Percentiles rank a stretch among this genome's conserved stretches.
Evolutionary conservation across 164 flowering plant species (phyloP).

Genomic region (Umbellularia californica): DNA sequence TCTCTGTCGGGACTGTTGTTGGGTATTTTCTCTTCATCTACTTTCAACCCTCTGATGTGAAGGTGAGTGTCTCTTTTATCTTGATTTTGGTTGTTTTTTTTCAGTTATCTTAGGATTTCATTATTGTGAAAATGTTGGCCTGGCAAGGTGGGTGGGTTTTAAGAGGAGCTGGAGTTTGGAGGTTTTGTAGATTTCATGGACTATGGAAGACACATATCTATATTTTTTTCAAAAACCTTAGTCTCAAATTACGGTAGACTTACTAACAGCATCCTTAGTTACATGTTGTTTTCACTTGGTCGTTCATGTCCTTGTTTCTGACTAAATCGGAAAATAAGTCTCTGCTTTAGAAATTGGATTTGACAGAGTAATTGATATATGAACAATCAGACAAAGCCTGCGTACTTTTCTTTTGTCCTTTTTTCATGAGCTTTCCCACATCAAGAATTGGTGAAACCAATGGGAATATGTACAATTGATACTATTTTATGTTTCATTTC

Average conservation of each 20-base stretch:
- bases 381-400: neutral
- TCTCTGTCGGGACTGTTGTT: slow-evolving; percentile 40
- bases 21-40: slow-evolving; percentile 58
- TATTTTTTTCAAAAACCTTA: no score
- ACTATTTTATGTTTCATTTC: neutral
- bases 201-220: no score
- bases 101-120: neutral
- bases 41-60: slow-evolving; percentile 51
- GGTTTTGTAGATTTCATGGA: no score
- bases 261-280: neutral
- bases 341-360: neutral
- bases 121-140: neutral
- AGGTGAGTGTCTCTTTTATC: slow-evolving; percentile 31
- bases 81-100: neutral
- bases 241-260: no score
- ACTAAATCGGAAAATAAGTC: neutral
- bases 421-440: no score
- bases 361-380: neutral
- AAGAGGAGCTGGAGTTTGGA: no score
- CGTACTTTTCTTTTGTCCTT: no score
- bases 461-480: no score
- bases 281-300: neutral
- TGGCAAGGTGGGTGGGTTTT: no score
- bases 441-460: no score
- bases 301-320: neutral